Conservation (phyloP, 1,139 yeast genomes). For the Kodamaea fungicola region DNA sequence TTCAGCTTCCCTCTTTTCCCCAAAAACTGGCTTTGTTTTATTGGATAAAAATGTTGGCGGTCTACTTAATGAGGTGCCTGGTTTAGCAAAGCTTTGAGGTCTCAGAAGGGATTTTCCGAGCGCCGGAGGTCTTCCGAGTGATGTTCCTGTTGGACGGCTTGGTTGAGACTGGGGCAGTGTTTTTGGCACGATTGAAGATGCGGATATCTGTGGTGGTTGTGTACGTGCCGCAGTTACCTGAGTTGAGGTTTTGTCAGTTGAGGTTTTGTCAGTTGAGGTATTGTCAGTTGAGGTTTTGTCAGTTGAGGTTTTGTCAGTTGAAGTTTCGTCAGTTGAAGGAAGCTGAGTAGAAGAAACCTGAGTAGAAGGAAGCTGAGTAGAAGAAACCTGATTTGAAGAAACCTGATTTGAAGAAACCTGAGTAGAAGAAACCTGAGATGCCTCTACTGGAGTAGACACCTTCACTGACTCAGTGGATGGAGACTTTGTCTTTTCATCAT, state of each 20-base stretch:
- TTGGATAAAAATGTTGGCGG: slow-evolving; percentile 22
- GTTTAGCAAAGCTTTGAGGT: slow-evolving; percentile 15
- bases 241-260: too few relatives aligned
- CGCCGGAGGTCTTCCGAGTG: slow-evolving; percentile 7
- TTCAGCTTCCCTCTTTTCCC: slow-evolving; percentile 11
- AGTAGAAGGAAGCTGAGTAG: too few relatives aligned
- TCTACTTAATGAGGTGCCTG: slow-evolving; percentile 16
- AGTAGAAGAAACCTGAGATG: too few relatives aligned
- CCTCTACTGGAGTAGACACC: neutral
- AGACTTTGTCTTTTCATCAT: neutral
- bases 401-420: too few relatives aligned
- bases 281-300: too few relatives aligned
- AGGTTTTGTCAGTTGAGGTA: too few relatives aligned
- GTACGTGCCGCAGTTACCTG: too few relatives aligned
- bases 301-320: too few relatives aligned
- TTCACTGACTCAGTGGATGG: too few relatives aligned
- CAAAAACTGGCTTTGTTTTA: slow-evolving; percentile 10
- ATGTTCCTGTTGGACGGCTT: slow-evolving; percentile 5
- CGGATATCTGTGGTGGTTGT: neutral
- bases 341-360: too few relatives aligned
- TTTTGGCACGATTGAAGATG: neutral
- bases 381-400: too few relatives aligned
- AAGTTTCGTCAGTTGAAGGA: too few relatives aligned
- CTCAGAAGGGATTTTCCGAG: slow-evolving; percentile 8
- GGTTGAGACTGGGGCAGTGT: neutral